These are phyloP conservation scores for Stachybotrys echinatus DNA, from an alignment of 2,329 filamentous ascomycete species.

Conservation along the genomic window DNA sequence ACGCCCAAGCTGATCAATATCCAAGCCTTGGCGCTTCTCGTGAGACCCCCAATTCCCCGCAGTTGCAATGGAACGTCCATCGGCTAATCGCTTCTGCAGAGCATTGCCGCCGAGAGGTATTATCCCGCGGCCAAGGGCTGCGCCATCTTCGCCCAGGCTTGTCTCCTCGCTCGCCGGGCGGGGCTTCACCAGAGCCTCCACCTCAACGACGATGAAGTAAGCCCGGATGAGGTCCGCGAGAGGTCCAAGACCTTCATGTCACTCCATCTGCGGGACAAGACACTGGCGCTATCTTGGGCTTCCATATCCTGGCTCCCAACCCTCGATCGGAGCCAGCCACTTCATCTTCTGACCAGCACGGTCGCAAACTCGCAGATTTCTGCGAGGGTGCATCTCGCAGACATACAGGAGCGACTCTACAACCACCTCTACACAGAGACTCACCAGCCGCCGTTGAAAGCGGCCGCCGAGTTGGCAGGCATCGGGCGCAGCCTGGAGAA, in stretches of 20 bases:
- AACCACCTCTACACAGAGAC: neutral
- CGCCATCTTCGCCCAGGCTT: neutral
- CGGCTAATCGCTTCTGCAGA: neutral
- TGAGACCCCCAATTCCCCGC: neutral
- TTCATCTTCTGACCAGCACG: neutral
- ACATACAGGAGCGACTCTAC: neutral
- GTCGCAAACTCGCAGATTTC: neutral
- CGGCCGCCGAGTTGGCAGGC: neutral
- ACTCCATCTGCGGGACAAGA: neutral
- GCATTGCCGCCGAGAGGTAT: neutral
- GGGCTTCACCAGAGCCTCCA: neutral
- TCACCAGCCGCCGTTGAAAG: neutral
- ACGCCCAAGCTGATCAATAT: neutral
- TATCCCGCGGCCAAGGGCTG: neutral
- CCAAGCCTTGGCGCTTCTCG: neutral
- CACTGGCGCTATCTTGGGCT: neutral
- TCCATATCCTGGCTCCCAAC: neutral
- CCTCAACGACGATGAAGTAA: neutral
- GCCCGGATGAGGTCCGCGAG: neutral
- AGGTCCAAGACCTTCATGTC: neutral
- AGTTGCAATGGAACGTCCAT: no score
- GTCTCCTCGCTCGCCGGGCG: neutral
- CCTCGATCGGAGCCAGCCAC: neutral
- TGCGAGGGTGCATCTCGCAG: neutral
- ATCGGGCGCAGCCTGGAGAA: neutral